These are phyloP conservation scores for Saturnispora sekii DNA, from an alignment of 805 yeast genomes.

Conservation along the genomic window DNA sequence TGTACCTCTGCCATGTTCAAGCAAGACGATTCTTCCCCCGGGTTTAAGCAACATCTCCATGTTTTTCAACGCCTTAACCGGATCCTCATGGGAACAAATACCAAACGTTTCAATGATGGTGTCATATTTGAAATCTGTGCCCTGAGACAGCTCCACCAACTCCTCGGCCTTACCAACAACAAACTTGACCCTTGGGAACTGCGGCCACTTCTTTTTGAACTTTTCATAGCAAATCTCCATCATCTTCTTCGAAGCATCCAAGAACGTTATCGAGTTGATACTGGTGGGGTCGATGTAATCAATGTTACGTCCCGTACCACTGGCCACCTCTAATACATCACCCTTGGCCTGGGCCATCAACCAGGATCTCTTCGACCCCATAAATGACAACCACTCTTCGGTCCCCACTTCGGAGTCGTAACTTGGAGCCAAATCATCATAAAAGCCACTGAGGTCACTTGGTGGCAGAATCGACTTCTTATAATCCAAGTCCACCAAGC, in stretches of 20 bases:
- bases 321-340: constrained; percentile 87
- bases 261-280: constrained; percentile 66
- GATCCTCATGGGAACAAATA: constrained; percentile 90
- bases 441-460: constrained; percentile 72
- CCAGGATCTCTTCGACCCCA: constrained; percentile 67
- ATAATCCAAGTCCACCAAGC: constrained; percentile 21
- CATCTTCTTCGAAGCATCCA: constrained; percentile 83
- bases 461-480: constrained; percentile 48
- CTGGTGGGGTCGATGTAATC: constrained; percentile 54
- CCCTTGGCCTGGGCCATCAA: constrained; percentile 70
- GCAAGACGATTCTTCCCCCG: constrained; percentile 75
- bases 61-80: constrained; percentile 68
- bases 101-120: constrained; percentile 94
- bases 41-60: constrained; percentile 71
- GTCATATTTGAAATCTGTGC: constrained; percentile 56
- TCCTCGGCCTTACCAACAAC: constrained; percentile 89
- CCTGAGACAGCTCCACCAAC: constrained; percentile 39
- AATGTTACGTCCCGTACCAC: constrained; percentile 94
- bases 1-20: constrained; percentile 89
- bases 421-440: constrained; percentile 65
- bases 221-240: constrained; percentile 68
- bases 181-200: constrained; percentile 65
- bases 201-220: constrained; percentile 59
- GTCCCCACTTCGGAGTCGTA: constrained; percentile 75
- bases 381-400: constrained; percentile 54